Conservation (phyloP, 768 basidiomycete genomes). For the Phaeotremella fagi region DNA sequence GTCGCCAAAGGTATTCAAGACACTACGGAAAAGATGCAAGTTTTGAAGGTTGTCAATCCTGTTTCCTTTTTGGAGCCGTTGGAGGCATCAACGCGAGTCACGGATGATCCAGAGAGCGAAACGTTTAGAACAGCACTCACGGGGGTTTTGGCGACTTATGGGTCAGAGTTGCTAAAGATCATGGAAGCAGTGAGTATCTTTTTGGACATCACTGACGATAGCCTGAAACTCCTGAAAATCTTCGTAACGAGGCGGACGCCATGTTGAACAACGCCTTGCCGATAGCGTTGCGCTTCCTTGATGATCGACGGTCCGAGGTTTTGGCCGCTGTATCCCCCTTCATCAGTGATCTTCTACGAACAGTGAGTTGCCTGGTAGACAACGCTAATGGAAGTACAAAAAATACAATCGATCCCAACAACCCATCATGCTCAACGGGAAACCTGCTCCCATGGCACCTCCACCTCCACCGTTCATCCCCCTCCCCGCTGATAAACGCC, state of each 20-base stretch:
- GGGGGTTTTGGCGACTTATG: slow-evolving; percentile 72
- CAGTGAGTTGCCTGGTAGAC: slow-evolving; percentile 56
- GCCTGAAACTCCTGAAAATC: slow-evolving; percentile 53
- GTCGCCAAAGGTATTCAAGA: slow-evolving; percentile 92
- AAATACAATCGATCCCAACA: slow-evolving; percentile 52
- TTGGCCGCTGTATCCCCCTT: slow-evolving; percentile 78
- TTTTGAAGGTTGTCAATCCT: slow-evolving; percentile 82
- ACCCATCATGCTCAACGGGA: slow-evolving; percentile 14
- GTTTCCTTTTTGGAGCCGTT: slow-evolving; percentile 74
- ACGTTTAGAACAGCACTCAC: slow-evolving; percentile 85
- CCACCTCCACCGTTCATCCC: slow-evolving; percentile 48
- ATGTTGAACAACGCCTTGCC: slow-evolving; percentile 68
- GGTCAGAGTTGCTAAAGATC: slow-evolving; percentile 75
- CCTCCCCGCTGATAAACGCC: slow-evolving; percentile 62
- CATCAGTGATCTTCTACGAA: slow-evolving; percentile 65
- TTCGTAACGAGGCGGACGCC: slow-evolving; percentile 61
- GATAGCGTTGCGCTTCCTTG: slow-evolving; percentile 78
- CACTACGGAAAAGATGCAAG: slow-evolving; percentile 77
- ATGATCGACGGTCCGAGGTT: slow-evolving; percentile 85
- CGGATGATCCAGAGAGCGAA: slow-evolving; percentile 80
- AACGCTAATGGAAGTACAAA: slow-evolving; percentile 65
- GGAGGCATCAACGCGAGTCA: slow-evolving; percentile 70
- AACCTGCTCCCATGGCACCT: slow-evolving; percentile 16
- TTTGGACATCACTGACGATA: slow-evolving; percentile 8
- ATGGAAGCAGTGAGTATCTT: slow-evolving; percentile 60